phyloP scores from a whole-genome alignment of 495 filamentous ascomycete species.

The Penicillium salamii region DNA sequence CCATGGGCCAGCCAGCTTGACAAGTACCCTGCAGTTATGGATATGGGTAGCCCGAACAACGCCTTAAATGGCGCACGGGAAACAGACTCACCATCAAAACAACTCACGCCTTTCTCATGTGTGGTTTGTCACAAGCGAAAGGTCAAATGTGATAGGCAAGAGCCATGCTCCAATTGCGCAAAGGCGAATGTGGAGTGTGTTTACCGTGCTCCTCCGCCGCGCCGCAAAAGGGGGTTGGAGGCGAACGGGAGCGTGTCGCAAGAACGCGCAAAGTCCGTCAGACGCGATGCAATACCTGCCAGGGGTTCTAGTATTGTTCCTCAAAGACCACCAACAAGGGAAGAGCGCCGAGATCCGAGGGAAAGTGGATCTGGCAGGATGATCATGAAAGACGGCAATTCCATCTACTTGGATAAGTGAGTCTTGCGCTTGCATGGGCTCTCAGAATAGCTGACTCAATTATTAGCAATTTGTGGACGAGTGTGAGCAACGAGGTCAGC shows the following conservation, averaged over 20 bases:
- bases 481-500: conserved; percentile 48
- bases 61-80: not conserved
- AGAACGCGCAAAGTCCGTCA: conserved; percentile 11
- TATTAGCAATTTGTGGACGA: conserved; percentile 48
- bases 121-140: conserved; percentile 65
- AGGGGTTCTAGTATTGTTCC: not conserved
- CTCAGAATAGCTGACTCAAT: conserved; percentile 5
- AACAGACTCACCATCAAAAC: conserved; percentile 6
- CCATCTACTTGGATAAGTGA: conserved; percentile 49
- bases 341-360: not conserved
- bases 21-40: not conserved
- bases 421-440: conserved; percentile 1
- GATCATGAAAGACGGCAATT: conserved; percentile 36
- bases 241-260: conserved; percentile 44
- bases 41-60: too few species aligned
- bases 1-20: not conserved
- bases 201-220: conserved; percentile 56
- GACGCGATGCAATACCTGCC: not conserved
- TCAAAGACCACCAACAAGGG: not conserved
- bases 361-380: conserved; percentile 26
- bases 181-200: conserved; percentile 59
- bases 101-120: conserved; percentile 49
- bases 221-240: conserved; percentile 53
- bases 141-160: conserved; percentile 63
- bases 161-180: conserved; percentile 64